Percentiles rank a stretch among this genome's conserved stretches.
Conservation (phyloP, 1,139 yeast species). For the Pichia sp. region DNA sequence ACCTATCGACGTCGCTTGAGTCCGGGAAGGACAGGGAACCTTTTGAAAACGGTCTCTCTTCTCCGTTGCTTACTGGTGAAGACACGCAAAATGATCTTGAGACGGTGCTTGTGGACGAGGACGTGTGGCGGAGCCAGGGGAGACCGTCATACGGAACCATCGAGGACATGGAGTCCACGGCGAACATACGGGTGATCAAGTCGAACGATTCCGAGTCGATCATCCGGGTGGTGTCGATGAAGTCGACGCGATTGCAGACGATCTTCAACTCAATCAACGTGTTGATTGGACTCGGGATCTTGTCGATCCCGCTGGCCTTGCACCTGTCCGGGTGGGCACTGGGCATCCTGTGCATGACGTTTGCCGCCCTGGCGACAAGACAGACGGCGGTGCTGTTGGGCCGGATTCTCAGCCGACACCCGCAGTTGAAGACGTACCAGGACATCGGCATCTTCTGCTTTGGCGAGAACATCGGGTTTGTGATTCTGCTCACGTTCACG, state of each 20-base stretch:
- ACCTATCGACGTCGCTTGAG: constrained; percentile 22
- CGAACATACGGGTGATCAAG: constrained; percentile 1
- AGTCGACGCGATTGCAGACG: constrained; percentile 85
- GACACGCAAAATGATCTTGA: not conserved
- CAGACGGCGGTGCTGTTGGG: constrained; percentile 66
- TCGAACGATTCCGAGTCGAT: constrained; percentile 5
- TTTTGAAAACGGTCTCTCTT: not conserved
- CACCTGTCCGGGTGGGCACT: constrained; percentile 75
- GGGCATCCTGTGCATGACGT: constrained; percentile 51
- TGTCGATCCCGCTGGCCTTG: constrained; percentile 79
- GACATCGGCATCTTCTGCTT: constrained; percentile 53
- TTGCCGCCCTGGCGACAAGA: constrained; percentile 60
- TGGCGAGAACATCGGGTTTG: constrained; percentile 38
- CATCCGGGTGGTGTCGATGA: constrained; percentile 50
- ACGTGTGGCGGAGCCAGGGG: not conserved
- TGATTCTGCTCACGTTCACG: constrained; percentile 31
- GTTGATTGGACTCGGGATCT: constrained; percentile 78
- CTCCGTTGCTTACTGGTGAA: not conserved
- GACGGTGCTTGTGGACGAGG: constrained; percentile 2
- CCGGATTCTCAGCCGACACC: constrained; percentile 67
- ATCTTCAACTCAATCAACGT: constrained; percentile 83
- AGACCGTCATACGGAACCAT: not conserved
- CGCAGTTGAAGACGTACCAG: constrained; percentile 79
- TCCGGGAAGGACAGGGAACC: constrained; percentile 1
- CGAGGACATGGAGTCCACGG: not conserved